These are phyloP conservation scores for Mortierella sp. DNA, from an alignment of 371 early-diverging fungal genomes.

Conservation along the genomic window DNA sequence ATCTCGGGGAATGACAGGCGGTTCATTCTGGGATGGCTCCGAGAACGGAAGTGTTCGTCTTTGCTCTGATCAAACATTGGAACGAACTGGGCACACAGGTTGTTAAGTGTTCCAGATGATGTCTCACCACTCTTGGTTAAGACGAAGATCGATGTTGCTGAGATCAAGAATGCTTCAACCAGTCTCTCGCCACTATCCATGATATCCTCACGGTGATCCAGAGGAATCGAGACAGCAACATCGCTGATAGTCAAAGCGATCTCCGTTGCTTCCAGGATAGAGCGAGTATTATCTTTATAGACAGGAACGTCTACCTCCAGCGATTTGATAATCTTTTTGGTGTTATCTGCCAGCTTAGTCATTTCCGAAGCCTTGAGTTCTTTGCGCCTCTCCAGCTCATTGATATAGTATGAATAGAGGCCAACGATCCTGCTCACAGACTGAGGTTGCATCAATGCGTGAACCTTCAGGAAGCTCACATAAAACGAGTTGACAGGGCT, in stretches of 20 bases:
- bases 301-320: constrained; percentile 65
- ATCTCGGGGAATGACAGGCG: constrained; percentile 72
- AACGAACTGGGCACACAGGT: constrained; percentile 81
- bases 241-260: constrained; percentile 67
- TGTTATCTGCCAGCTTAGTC: constrained; percentile 71
- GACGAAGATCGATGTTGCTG: constrained; percentile 69
- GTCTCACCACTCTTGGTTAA: constrained; percentile 71
- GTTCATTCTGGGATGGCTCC: constrained; percentile 79
- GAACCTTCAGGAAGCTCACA: constrained; percentile 70
- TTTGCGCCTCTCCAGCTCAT: constrained; percentile 71
- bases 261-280: constrained; percentile 68
- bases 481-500: constrained; percentile 62
- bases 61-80: constrained; percentile 78
- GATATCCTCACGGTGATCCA: constrained; percentile 62
- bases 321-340: constrained; percentile 75
- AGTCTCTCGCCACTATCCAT: constrained; percentile 45
- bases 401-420: constrained; percentile 75
- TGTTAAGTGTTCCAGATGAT: constrained; percentile 68
- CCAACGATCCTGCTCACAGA: constrained; percentile 80
- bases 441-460: constrained; percentile 83
- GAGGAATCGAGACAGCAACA: constrained; percentile 78
- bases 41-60: constrained; percentile 76
- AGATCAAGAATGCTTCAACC: constrained; percentile 71
- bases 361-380: constrained; percentile 74
- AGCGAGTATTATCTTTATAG: constrained; percentile 62